Percentiles rank a stretch among this genome's conserved stretches.
These are phyloP conservation scores for Simplicillium aogashimaense DNA, from an alignment of 2,329 filamentous ascomycete species.

Conservation along the genomic window DNA sequence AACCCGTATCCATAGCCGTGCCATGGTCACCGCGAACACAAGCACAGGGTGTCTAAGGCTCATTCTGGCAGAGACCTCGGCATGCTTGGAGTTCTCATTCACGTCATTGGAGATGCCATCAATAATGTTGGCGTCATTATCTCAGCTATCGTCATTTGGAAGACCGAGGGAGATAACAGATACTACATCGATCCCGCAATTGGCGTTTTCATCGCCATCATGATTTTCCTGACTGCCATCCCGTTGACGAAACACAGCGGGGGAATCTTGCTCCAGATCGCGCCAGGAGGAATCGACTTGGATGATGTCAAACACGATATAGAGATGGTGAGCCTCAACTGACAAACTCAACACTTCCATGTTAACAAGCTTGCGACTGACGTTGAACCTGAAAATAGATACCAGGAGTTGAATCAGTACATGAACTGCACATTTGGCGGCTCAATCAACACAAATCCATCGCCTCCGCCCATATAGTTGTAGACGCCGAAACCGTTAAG, in stretches of 20 bases:
- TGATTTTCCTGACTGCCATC: conserved; percentile 56
- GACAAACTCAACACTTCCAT: background rate
- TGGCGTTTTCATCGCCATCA: conserved; percentile 59
- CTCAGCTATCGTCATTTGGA: conserved; percentile 60
- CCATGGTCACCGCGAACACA: conserved; percentile 36
- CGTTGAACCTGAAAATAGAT: conserved; percentile 33
- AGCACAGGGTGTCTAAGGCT: conserved; percentile 25
- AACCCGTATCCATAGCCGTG: conserved; percentile 3
- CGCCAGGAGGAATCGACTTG: conserved; percentile 47
- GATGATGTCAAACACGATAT: conserved; percentile 60
- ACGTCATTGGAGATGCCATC: conserved; percentile 62
- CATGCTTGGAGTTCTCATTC: conserved; percentile 60
- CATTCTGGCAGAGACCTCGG: conserved; percentile 49
- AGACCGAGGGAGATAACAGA: conserved; percentile 41
- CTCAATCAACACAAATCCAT: conserved; percentile 61
- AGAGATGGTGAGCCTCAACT: conserved; percentile 37
- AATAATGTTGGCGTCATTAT: conserved; percentile 71
- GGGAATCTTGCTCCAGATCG: conserved; percentile 57
- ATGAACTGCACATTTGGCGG: conserved; percentile 67
- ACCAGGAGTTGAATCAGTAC: conserved; percentile 54
- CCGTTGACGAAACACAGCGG: conserved; percentile 54
- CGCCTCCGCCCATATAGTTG: conserved; percentile 59
- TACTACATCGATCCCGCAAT: conserved; percentile 66
- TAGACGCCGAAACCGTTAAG: conserved; percentile 44
- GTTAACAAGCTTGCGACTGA: background rate